Conservation (phyloP, 805 yeast species). For the Candida insectorum region DNA sequence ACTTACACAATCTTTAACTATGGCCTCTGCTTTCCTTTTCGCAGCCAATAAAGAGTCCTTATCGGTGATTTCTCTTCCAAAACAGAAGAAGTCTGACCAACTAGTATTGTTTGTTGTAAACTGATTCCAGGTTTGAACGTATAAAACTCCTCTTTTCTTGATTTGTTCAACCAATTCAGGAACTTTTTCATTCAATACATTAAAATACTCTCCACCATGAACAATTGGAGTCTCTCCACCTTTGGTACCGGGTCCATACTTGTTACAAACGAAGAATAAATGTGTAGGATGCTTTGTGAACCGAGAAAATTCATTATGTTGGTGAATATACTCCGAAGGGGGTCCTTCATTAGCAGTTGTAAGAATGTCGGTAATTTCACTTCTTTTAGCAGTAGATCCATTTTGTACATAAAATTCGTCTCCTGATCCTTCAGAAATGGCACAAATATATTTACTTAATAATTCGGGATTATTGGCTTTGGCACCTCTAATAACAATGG, state of each 20-base stretch:
- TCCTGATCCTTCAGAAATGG: slow-evolving; percentile 14
- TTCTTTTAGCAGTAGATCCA: slow-evolving; percentile 25
- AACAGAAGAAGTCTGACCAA: slow-evolving; percentile 28
- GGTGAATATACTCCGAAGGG: slow-evolving; percentile 16
- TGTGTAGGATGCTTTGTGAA: slow-evolving; percentile 21
- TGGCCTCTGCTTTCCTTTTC: slow-evolving; percentile 20
- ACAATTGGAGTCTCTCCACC: slow-evolving; percentile 34
- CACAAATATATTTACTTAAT: slow-evolving; percentile 15
- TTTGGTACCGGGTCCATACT: no score
- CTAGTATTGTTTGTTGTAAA: slow-evolving; percentile 9
- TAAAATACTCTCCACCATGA: slow-evolving; percentile 29
- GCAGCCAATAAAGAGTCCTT: slow-evolving; percentile 19
- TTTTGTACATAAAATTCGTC: slow-evolving; percentile 21
- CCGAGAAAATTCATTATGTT: slow-evolving; percentile 32
- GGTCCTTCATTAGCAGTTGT: slow-evolving; percentile 33
- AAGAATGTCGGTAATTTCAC: slow-evolving; percentile 18
- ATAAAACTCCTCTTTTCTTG: slow-evolving; percentile 18
- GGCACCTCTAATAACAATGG: slow-evolving; percentile 21
- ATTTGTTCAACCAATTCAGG: slow-evolving; percentile 21
- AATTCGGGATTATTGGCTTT: slow-evolving; percentile 15
- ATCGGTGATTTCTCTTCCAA: slow-evolving; percentile 23
- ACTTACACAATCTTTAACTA: slow-evolving; percentile 20
- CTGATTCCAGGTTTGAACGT: slow-evolving; percentile 24
- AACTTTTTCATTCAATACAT: slow-evolving; percentile 11
- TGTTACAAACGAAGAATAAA: slow-evolving; percentile 8